Conservation (phyloP, 345 rosid genomes). For the Pseudoturritis turrita region DNA sequence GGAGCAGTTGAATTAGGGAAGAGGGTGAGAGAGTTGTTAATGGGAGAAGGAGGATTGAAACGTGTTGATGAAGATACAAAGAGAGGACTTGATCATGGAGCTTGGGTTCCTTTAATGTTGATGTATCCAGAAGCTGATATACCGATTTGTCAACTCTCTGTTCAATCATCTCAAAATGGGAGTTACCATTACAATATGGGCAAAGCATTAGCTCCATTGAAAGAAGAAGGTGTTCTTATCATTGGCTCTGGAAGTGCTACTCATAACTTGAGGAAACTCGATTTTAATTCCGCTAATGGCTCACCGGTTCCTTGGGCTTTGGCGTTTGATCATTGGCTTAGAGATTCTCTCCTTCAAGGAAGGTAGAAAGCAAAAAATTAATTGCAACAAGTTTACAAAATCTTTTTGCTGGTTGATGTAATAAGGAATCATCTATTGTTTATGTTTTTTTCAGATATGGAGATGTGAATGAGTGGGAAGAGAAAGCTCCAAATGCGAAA, state of each 20-base stretch:
- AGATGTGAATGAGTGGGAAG: conserved; percentile 66
- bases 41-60: conserved; percentile 39
- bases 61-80: conserved; percentile 56
- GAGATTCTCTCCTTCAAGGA: conserved; percentile 70
- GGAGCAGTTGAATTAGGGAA: conserved; percentile 82
- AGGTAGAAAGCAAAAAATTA: conserved; percentile 41
- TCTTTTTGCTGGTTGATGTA: not conserved
- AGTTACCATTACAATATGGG: conserved; percentile 81
- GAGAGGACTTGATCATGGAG: conserved; percentile 93
- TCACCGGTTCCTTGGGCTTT: conserved; percentile 60
- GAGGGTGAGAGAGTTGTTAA: conserved; percentile 67
- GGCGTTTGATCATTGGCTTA: conserved; percentile 84
- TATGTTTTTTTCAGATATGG: conserved; percentile 42
- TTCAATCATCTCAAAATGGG: conserved; percentile 53
- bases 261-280: conserved; percentile 65
- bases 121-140: conserved; percentile 92
- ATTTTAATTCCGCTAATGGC: not conserved
- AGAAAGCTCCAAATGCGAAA: conserved; percentile 69
- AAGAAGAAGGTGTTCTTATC: conserved; percentile 81
- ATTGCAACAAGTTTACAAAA: not conserved
- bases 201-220: conserved; percentile 75
- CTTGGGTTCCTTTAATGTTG: conserved; percentile 90
- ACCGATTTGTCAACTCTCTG: conserved; percentile 83
- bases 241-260: conserved; percentile 79
- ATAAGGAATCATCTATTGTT: not conserved